Evolutionary conservation across 306 rosid species (phyloP).

Genomic region (Prosopis cineraria): DNA sequence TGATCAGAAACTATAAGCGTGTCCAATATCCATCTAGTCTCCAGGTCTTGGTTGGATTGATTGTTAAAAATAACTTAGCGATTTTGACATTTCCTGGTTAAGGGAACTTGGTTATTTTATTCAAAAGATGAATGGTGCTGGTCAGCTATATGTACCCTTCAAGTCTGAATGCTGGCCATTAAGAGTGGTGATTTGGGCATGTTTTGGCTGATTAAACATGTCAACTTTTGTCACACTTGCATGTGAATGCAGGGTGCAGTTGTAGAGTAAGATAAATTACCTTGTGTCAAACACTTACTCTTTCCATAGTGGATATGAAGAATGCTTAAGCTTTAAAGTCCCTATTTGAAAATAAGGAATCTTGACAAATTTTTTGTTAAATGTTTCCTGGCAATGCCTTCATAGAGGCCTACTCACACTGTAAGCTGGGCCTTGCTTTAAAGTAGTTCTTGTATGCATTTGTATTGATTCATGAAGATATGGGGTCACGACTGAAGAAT

Average conservation of each 20-base stretch:
- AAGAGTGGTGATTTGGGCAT: not conserved
- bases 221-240: not conserved
- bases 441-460: not conserved
- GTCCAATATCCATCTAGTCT: not conserved
- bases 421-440: not conserved
- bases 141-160: not conserved
- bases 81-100: conserved; percentile 5
- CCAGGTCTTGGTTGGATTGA: conserved; percentile 10
- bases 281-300: not conserved
- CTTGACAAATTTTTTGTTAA: not conserved
- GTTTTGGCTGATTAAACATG: not conserved
- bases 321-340: not conserved
- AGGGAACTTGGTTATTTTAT: not conserved
- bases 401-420: not conserved
- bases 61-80: conserved; percentile 15
- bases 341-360: not conserved
- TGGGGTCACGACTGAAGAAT: conserved; percentile 1
- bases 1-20: conserved; percentile 4
- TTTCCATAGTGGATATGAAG: not conserved
- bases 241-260: not conserved
- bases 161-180: not conserved
- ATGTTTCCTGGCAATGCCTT: not conserved
- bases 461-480: conserved; percentile 2
- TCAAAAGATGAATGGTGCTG: not conserved
- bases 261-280: not conserved